Base-by-base conservation (phyloP, 345 rosid genomes). In the Salix arbutifolia region DNA sequence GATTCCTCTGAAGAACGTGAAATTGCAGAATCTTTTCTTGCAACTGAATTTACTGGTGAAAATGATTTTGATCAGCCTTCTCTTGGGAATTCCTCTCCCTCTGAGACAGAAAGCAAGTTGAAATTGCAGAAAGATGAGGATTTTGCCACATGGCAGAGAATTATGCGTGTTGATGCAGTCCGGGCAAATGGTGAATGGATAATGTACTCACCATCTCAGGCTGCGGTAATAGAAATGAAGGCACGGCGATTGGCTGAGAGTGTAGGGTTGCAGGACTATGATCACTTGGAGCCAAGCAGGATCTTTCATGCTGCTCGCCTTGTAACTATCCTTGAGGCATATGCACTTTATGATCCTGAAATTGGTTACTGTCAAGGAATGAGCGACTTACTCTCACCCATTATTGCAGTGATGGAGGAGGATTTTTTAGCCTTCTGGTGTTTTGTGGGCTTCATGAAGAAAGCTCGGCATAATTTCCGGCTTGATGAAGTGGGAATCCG, bases 401-500 rank as follows among this genome's bases (percentile, higher is more conserved):
- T 95, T 35, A 77, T 91, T 58, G 83, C 92, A 5, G 96, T 93
- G 81, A 73, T 93, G n/a, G 94, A 88, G 81, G 94, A 93, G 17
- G 96, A 93, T 65, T 78, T 76, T 67, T 91, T 90, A 77, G 97
- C 99, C 52, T 95, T 95, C 87, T 91, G 96, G 97, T 95, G 97
- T 78, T 93, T 93, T 73, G 97, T 81, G 5, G 91, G 97, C 69
- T 95, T 95, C 87, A 95, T 95, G 99, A 91, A 88, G 76, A 95
- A 90, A 82, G 97, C 99, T 33, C 79, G 99, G 35, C 97, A 93
- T 76, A 95, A 91, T 31, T 95, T 95, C 87, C 81, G 97, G 80
- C 91, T 95, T 46, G 99, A 95, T 81, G 99, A 95, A 80, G 88
- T 91, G 64, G 99, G 99, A 26, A 95, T 95, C 69, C 83, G 97